Evolutionary conservation across 345 rosid genomes (phyloP).

Genomic region (Hibiscus syriacus): DNA sequence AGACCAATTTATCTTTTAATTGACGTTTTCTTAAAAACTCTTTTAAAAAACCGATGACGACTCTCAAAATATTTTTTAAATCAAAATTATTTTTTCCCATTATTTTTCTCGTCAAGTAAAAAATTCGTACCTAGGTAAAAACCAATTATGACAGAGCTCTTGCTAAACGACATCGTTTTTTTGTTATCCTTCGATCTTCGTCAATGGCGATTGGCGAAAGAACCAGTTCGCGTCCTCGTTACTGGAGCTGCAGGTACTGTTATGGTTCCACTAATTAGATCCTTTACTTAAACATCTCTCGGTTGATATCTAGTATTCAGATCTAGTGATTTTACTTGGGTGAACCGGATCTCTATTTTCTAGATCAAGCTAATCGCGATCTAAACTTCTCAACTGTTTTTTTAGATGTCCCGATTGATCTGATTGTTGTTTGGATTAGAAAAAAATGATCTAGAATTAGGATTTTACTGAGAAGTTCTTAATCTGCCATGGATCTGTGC

Average conservation of each 20-base stretch:
- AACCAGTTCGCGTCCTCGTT: constrained; percentile 93
- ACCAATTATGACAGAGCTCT: too few species aligned
- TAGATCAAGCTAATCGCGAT: neutral
- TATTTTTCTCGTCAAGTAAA: too few species aligned
- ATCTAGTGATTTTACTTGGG: neutral
- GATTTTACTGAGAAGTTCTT: neutral
- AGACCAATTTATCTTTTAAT: too few species aligned
- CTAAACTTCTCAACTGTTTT: neutral
- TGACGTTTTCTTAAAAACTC: too few species aligned
- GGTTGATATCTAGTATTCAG: neutral
- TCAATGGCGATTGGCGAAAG: constrained; percentile 89
- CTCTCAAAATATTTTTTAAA: too few species aligned
- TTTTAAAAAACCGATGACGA: too few species aligned
- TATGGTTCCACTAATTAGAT: neutral
- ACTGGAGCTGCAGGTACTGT: constrained; percentile 95
- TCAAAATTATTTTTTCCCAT: too few species aligned
- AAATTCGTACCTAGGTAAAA: too few species aligned
- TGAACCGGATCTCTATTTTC: neutral
- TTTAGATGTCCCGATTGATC: neutral
- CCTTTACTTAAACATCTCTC: neutral
- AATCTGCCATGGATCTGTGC: neutral
- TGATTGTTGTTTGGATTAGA: neutral
- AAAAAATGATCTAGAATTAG: neutral
- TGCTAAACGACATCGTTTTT: neutral
- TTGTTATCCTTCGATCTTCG: constrained; percentile 10